Percentiles rank a stretch among this genome's conserved stretches.
Conservation (phyloP, 331 rosid genomes). For the Acacia pycnantha region DNA sequence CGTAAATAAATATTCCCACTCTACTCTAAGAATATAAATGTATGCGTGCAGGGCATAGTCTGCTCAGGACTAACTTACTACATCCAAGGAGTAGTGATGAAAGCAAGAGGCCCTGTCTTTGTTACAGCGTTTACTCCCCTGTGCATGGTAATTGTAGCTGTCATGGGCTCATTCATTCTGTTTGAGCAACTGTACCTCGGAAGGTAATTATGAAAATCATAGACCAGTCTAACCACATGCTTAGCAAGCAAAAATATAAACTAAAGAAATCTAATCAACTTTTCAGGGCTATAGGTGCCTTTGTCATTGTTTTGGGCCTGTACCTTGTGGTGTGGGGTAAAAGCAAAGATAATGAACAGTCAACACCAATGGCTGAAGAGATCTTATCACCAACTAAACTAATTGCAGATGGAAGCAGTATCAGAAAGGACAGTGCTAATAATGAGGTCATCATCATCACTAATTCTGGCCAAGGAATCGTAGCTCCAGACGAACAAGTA, state of each 20-base stretch:
- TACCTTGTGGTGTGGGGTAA: constrained; percentile 93
- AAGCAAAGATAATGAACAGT: constrained; percentile 50
- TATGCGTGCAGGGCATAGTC: constrained; percentile 68
- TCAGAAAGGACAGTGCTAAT: constrained; percentile 30
- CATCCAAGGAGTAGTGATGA: constrained; percentile 92
- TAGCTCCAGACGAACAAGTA: constrained; percentile 29
- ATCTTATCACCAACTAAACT: constrained; percentile 31
- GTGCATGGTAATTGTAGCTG: constrained; percentile 84
- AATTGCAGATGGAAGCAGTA: constrained; percentile 26
- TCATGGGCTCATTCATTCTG: constrained; percentile 66
- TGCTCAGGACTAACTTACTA: constrained; percentile 91
- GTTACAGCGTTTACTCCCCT: constrained; percentile 87
- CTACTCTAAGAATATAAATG: not conserved
- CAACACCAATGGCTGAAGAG: constrained; percentile 33
- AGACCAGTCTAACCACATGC: constrained; percentile 2
- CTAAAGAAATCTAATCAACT: constrained; percentile 2
- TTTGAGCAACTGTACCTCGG: constrained; percentile 68
- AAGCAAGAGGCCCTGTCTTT: constrained; percentile 86
- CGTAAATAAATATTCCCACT: not conserved
- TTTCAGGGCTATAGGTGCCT: constrained; percentile 78
- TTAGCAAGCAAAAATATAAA: not conserved
- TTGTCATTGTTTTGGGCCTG: constrained; percentile 59
- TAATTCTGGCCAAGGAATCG: constrained; percentile 25
- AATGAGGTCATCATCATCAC: constrained; percentile 36
- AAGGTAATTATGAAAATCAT: constrained; percentile 47